Evolutionary conservation across 108 stramenopile genomes (phyloP), one percentile per base, ranked within the genome.

Genomic region (Pseudonitzschia delicatissima): DNA sequence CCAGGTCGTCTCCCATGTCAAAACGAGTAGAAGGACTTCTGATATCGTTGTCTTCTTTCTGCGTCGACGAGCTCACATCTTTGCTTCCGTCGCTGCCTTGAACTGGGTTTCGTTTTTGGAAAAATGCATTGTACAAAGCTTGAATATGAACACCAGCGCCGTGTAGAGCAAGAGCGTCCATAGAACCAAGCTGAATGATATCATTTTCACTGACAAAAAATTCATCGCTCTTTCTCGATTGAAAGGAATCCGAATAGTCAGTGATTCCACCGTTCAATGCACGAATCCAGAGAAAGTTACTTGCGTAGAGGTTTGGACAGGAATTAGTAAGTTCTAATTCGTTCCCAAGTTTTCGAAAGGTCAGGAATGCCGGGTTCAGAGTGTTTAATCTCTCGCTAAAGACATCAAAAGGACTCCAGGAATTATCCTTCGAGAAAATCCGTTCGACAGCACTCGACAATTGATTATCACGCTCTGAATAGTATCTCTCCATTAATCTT

Each of bases 201-300:
- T 33, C 28, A 23, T 26, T 64, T 34, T 69, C 64, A 4, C 21
- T 20, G 4, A 28, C 32, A 1, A 21, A 26, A 21, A 67, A 45
- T 21, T 45, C 32, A 47, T 70, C 66, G 20, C 33, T 62, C 12
- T 67, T 29, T 17, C 60, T 72, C 26, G 84, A 68, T 15, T 51
- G 50, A 55, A 82, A 85, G 20, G 40, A 39, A n/a, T 81, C 66
- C 26, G 73, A 72, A 52, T 92, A 92, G 36, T 92, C 88, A 12
- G 84, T 6, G n/a, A 64, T 61, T 26, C 86, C 82, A 58, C 91
- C 91, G 66, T 89, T 71, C 44, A 89, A 72, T 21, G 91, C 87
- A 44, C 62, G 76, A 11, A 83, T 50, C 86, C 87, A 92, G 8
- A 73, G 45, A 27, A 85, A 76, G 12, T 81, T 68, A 23, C 86